These are phyloP conservation scores for Fraxinus velutina DNA, from an alignment of 305 asterid genomes.

Conservation along the genomic window DNA sequence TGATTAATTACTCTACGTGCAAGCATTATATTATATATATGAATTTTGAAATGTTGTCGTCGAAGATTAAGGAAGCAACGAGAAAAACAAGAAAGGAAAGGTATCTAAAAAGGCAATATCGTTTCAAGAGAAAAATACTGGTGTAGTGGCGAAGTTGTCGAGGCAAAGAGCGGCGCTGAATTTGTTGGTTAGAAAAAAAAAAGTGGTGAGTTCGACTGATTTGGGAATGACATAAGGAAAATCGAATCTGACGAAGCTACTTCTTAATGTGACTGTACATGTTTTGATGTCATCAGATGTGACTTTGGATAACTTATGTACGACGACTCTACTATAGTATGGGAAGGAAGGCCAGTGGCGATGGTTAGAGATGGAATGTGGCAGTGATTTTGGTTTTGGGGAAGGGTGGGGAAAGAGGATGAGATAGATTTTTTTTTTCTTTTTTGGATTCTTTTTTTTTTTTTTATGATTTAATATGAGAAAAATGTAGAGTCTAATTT, in stretches of 20 bases:
- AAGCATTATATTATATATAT: not conserved
- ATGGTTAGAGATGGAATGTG: too few relatives aligned
- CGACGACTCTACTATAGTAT: conserved; percentile 61
- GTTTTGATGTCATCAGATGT: conserved; percentile 62
- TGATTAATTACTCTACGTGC: not conserved
- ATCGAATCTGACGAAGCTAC: conserved; percentile 46
- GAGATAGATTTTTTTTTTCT: too few relatives aligned
- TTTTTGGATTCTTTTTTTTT: too few relatives aligned
- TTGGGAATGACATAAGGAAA: conserved; percentile 17
- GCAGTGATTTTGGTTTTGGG: too few relatives aligned
- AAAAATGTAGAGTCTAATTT: too few relatives aligned
- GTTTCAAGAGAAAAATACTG: conserved; percentile 30
- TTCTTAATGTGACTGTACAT: conserved; percentile 68
- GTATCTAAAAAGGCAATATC: conserved; percentile 39
- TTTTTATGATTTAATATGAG: too few relatives aligned
- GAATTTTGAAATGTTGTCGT: conserved; percentile 34
- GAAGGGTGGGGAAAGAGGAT: too few relatives aligned
- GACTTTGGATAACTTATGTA: conserved; percentile 63
- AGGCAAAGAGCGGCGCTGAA: conserved; percentile 49
- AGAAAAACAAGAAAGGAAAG: conserved; percentile 39
- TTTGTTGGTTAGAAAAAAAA: conserved; percentile 23
- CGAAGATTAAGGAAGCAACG: conserved; percentile 32
- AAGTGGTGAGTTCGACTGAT: conserved; percentile 14
- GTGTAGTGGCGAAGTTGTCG: conserved; percentile 24
- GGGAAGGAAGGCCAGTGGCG: conserved; percentile 64